Percentiles rank a stretch among this genome's conserved stretches.
Conservation (phyloP, 108 stramenopile species). For the Phaeodactylum tricornutum region DNA sequence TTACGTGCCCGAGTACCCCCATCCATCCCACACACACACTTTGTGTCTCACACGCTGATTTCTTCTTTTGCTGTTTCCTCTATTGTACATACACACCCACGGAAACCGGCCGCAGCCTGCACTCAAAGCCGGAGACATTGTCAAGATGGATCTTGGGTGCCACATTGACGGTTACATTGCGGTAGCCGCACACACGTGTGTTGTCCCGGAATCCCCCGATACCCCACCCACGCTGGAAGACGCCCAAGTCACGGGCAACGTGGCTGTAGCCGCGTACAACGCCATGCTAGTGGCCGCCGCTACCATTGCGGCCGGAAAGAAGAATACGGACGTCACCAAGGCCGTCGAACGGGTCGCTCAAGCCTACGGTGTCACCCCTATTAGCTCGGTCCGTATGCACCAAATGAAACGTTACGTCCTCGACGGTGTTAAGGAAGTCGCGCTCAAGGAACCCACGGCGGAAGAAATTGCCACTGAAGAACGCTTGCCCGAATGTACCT, state of each 20-base stretch:
- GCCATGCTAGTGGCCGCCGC: slow-evolving; percentile 92
- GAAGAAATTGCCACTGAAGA: slow-evolving; percentile 63
- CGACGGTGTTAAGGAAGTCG: slow-evolving; percentile 93
- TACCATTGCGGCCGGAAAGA: slow-evolving; percentile 85
- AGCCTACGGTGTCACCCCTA: slow-evolving; percentile 88
- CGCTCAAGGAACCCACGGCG: slow-evolving; percentile 64
- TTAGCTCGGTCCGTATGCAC: slow-evolving; percentile 94
- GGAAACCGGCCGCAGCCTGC: slow-evolving; percentile 29
- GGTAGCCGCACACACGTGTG: slow-evolving; percentile 93
- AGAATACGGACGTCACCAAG: slow-evolving; percentile 85
- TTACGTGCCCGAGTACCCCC: too few relatives aligned
- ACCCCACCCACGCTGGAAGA: slow-evolving; percentile 33
- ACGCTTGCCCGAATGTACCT: slow-evolving; percentile 68
- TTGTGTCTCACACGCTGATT: neutral
- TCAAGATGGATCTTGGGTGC: slow-evolving; percentile 98
- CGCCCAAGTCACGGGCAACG: slow-evolving; percentile 55
- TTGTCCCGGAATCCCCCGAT: slow-evolving; percentile 61
- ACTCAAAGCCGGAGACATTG: slow-evolving; percentile 92
- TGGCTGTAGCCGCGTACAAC: slow-evolving; percentile 91
- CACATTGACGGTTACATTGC: slow-evolving; percentile 99
- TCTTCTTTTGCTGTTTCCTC: neutral
- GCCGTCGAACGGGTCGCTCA: slow-evolving; percentile 89
- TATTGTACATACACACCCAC: neutral
- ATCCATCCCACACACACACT: slow-evolving; percentile 1
- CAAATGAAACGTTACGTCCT: slow-evolving; percentile 98